These are phyloP conservation scores for Aphanomyces euteiches DNA, from an alignment of 352 stramenopile species.

Conservation along the genomic window DNA sequence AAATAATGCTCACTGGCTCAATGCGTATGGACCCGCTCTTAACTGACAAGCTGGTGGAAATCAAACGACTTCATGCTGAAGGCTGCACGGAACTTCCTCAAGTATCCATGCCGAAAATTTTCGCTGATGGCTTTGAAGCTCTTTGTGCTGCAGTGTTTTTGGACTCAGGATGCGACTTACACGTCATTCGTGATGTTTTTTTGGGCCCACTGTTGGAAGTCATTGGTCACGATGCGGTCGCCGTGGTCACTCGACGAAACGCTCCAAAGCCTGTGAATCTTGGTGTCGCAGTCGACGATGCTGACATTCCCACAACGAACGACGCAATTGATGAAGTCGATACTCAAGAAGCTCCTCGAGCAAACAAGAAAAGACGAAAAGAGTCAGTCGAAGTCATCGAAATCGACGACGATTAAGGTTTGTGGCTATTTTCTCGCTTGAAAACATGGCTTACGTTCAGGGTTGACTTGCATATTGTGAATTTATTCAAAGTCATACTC, in stretches of 20 bases:
- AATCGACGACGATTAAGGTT: slow-evolving; percentile 9
- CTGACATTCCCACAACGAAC: not conserved
- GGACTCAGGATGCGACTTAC: slow-evolving; percentile 66
- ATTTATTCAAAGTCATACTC: not conserved
- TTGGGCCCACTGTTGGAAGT: slow-evolving; percentile 67
- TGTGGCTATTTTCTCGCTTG: not conserved
- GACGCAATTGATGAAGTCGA: not conserved
- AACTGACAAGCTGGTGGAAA: slow-evolving; percentile 41
- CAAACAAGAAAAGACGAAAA: not conserved
- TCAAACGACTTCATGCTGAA: slow-evolving; percentile 45
- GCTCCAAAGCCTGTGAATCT: slow-evolving; percentile 2
- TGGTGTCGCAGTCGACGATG: not conserved
- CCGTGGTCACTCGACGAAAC: slow-evolving; percentile 67
- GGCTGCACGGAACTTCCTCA: slow-evolving; percentile 45
- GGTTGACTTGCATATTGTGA: not conserved
- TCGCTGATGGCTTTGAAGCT: slow-evolving; percentile 84
- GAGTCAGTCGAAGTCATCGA: slow-evolving; percentile 8
- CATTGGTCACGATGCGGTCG: slow-evolving; percentile 65
- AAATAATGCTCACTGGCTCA: slow-evolving; percentile 65
- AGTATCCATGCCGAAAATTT: slow-evolving; percentile 74
- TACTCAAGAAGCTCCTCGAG: not conserved
- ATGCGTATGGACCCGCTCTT: slow-evolving; percentile 60
- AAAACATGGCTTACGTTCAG: not conserved
- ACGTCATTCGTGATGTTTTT: slow-evolving; percentile 76
- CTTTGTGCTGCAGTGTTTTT: slow-evolving; percentile 84